Conservation (phyloP, 1,284 basidiomycete genomes). For the Cryptococcus maquisensis region DNA sequence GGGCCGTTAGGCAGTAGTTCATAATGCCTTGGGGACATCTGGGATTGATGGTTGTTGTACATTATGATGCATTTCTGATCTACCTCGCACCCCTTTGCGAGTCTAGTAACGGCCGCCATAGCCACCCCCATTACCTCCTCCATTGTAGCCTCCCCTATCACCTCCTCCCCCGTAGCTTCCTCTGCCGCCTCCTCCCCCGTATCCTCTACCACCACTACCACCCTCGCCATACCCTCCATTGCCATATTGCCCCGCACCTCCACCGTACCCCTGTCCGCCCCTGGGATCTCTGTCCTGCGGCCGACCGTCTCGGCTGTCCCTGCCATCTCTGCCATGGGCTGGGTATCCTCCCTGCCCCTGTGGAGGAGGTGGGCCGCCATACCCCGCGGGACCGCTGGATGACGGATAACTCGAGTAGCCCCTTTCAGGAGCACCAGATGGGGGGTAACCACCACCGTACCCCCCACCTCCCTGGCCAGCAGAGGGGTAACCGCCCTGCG, state of each 20-base stretch:
- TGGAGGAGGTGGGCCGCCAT: conserved; percentile 2
- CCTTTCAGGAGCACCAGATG: too few species aligned
- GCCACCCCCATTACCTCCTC: not conserved
- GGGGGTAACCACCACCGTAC: too few species aligned
- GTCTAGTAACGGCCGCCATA: conserved; percentile 3
- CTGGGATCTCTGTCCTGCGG: not conserved
- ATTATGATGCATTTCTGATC: conserved; percentile 5
- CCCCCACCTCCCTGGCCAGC: too few species aligned
- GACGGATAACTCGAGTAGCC: too few species aligned
- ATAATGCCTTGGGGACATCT: not conserved
- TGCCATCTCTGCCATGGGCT: not conserved
- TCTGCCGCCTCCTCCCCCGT: not conserved
- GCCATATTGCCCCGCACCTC: not conserved
- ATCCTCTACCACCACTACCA: not conserved
- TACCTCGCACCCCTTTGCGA: not conserved
- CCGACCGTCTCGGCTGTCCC: not conserved
- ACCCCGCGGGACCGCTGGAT: too few species aligned
- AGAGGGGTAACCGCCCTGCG: conserved; percentile 7
- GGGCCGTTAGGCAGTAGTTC: conserved; percentile 24
- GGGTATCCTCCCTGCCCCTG: conserved; percentile 5
- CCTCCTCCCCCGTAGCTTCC: not conserved
- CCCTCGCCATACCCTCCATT: not conserved
- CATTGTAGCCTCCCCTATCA: conserved; percentile 6
- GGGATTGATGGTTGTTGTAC: conserved; percentile 13
- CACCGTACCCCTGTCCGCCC: not conserved